Percentiles rank a stretch among this genome's conserved stretches.
These are phyloP conservation scores for Bryoerythrophyllum caledonicum DNA, from an alignment of 225 moss, liverwort and hornwort genomes.

Conservation along the genomic window DNA sequence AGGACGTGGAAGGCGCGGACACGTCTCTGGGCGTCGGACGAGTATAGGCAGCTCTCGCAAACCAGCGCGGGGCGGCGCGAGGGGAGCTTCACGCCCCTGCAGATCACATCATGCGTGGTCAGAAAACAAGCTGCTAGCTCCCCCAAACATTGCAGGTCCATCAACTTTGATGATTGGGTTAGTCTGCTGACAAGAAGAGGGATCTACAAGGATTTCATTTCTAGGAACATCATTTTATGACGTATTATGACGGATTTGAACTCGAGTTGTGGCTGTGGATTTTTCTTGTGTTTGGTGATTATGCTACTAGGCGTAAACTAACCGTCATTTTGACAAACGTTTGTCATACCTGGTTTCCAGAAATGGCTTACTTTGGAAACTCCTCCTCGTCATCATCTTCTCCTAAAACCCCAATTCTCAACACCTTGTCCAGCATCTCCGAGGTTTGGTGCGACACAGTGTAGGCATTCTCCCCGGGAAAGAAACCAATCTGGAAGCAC, in stretches of 20 bases:
- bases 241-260: too few relatives aligned
- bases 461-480: conserved; percentile 74
- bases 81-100: conserved; percentile 92
- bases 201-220: too few relatives aligned
- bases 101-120: conserved; percentile 7
- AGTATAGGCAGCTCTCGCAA: conserved; percentile 90
- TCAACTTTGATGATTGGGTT: too few relatives aligned
- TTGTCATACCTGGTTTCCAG: conserved; percentile 69
- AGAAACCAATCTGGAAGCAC: conserved; percentile 72
- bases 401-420: conserved; percentile 91
- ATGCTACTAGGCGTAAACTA: too few relatives aligned
- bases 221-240: too few relatives aligned
- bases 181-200: too few relatives aligned
- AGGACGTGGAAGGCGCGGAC: conserved; percentile 85
- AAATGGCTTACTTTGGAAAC: conserved; percentile 92
- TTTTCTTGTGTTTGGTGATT: too few relatives aligned
- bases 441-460: conserved; percentile 91
- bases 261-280: too few relatives aligned
- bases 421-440: conserved; percentile 81
- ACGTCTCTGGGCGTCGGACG: conserved; percentile 61
- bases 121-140: not conserved
- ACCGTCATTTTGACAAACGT: conserved; percentile 20
- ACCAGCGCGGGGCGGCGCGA: conserved; percentile 93
- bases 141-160: not conserved
- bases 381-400: conserved; percentile 95